phyloP scores from a whole-genome alignment of 1,284 basidiomycete species.

The Apiotrichum akiyoshidainum region DNA sequence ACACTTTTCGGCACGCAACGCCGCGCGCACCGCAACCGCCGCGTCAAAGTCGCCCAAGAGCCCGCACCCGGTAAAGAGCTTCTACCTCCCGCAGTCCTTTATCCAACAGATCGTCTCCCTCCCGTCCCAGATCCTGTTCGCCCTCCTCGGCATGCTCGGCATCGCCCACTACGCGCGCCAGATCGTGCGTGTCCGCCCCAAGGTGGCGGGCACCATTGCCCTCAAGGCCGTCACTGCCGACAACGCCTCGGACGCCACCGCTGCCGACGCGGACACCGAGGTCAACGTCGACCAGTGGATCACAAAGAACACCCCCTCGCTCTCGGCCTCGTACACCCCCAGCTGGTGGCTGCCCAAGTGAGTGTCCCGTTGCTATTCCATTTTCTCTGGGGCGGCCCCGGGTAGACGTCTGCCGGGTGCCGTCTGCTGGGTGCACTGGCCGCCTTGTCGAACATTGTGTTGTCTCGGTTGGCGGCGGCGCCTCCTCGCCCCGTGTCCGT shows the following conservation, averaged over 20 bases:
- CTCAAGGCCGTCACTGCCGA: not conserved
- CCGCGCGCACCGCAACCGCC: not conserved
- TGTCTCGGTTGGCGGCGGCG: too few relatives aligned
- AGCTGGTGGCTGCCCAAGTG: constrained; percentile 51
- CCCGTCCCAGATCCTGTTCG: constrained; percentile 30
- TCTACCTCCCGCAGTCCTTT: constrained; percentile 7
- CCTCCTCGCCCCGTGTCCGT: not conserved
- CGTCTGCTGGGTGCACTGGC: not conserved
- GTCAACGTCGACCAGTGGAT: constrained; percentile 36
- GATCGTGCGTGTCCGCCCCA: constrained; percentile 38
- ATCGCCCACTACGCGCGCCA: constrained; percentile 41
- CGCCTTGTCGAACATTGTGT: not conserved
- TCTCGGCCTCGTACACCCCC: constrained; percentile 47
- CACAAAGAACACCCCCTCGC: constrained; percentile 39
- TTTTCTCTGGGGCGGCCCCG: not conserved
- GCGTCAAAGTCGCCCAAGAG: not conserved
- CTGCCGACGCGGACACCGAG: not conserved
- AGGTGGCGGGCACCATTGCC: constrained; percentile 19
- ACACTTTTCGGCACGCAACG: not conserved
- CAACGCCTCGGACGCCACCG: not conserved
- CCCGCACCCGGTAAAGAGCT: not conserved
- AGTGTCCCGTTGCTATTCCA: constrained; percentile 10
- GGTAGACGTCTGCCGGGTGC: not conserved
- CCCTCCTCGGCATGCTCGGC: constrained; percentile 35
- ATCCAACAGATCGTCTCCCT: constrained; percentile 16